Conservation (phyloP, 257 asterid genomes). For the Plantago major region DNA sequence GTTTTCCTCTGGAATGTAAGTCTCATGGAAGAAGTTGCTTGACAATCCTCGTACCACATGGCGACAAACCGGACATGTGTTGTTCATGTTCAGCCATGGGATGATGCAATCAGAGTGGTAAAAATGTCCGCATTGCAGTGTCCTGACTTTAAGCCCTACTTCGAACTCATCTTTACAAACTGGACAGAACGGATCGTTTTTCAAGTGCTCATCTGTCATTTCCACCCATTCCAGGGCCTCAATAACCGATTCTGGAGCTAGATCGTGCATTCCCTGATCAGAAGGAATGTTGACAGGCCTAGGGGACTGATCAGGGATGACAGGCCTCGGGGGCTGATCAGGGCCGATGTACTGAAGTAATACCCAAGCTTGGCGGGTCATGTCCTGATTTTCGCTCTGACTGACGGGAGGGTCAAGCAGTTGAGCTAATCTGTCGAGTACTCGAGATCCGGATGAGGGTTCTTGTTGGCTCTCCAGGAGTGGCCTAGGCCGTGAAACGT, state of each 20-base stretch:
- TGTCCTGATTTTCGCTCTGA: constrained; percentile 11
- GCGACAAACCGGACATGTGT: constrained; percentile 88
- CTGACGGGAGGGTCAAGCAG: constrained; percentile 47
- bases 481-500: constrained; percentile 50
- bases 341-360: constrained; percentile 62
- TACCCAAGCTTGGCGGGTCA: constrained; percentile 34
- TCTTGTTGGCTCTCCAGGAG: constrained; percentile 29
- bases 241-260: constrained; percentile 30
- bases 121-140: constrained; percentile 81
- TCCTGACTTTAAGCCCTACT: constrained; percentile 47
- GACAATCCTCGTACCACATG: constrained; percentile 39
- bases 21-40: constrained; percentile 18
- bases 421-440: constrained; percentile 46
- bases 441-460: constrained; percentile 35
- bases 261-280: not conserved
- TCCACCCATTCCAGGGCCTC: constrained; percentile 44
- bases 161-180: constrained; percentile 87
- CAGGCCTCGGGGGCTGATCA: constrained; percentile 36
- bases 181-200: constrained; percentile 51
- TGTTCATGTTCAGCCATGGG: constrained; percentile 72
- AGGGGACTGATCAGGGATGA: constrained; percentile 1
- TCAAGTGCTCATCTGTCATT: constrained; percentile 34
- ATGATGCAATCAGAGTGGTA: constrained; percentile 70
- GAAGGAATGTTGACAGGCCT: not conserved
- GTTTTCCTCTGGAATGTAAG: constrained; percentile 16